Percentiles rank a stretch among this genome's conserved stretches.
Conservation (phyloP, 208 protist genomes). For the Trypanosoma theileri region DNA sequence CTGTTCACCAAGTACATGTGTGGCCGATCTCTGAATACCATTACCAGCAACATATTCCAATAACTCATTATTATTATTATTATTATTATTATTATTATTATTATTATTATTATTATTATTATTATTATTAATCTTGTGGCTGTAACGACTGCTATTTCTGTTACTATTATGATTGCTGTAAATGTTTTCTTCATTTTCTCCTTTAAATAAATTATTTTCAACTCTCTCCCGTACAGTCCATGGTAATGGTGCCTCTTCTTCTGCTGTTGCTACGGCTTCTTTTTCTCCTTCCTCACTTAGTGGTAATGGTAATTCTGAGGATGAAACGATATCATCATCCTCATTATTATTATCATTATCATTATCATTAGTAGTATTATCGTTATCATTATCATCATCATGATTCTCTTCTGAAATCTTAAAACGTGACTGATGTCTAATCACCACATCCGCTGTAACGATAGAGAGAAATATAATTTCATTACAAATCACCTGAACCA, state of each 20-base stretch:
- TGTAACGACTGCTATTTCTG: not conserved
- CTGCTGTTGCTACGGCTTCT: not conserved
- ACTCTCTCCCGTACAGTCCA: too few species aligned
- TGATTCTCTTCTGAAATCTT: too few species aligned
- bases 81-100: constrained; percentile 1
- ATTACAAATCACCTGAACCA: constrained; percentile 22
- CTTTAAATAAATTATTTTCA: not conserved
- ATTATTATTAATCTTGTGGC: not conserved
- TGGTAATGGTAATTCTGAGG: not conserved
- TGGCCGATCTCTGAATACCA: not conserved
- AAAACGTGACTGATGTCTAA: constrained; percentile 3
- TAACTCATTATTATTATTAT: not conserved
- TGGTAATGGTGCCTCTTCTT: too few species aligned
- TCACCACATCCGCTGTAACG: constrained; percentile 4
- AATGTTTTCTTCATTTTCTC: not conserved
- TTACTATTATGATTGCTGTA: not conserved
- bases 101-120: constrained; percentile 1
- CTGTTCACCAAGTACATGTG: constrained; percentile 4
- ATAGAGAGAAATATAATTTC: constrained; percentile 24
- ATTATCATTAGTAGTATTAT: too few species aligned
- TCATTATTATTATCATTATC: too few species aligned
- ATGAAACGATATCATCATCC: not conserved
- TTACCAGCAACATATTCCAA: not conserved
- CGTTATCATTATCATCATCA: too few species aligned
- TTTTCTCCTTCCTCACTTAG: not conserved